Percentiles rank a stretch among this genome's conserved stretches.
Evolutionary conservation across 1,284 basidiomycete species (phyloP).

Genomic region (Cutaneotrichosporon mucoides): DNA sequence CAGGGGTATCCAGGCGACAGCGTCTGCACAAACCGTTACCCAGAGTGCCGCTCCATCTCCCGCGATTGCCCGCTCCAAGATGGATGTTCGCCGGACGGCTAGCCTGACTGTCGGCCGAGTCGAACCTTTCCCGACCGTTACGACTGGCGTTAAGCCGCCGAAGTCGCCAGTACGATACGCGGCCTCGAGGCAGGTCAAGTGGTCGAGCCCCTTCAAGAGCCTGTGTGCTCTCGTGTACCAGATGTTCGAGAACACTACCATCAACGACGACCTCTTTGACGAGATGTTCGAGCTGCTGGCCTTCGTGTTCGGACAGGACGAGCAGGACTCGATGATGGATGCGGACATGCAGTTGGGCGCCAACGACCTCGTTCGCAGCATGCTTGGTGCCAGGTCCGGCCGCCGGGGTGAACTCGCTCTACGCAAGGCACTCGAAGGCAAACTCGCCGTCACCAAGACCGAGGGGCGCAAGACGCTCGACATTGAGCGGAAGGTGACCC

Average conservation of each 20-base stretch:
- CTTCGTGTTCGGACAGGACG: slow-evolving; percentile 37
- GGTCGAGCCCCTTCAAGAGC: slow-evolving; percentile 28
- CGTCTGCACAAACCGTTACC: background rate
- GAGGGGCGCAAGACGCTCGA: slow-evolving; percentile 22
- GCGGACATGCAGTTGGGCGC: slow-evolving; percentile 20
- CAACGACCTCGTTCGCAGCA: slow-evolving; percentile 27
- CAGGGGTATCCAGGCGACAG: background rate
- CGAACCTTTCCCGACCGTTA: slow-evolving; percentile 11
- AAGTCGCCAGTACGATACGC: slow-evolving; percentile 12
- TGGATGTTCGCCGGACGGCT: slow-evolving; percentile 5
- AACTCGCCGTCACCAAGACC: slow-evolving; percentile 13
- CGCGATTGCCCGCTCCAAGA: background rate
- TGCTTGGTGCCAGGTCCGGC: slow-evolving; percentile 35
- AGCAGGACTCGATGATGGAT: slow-evolving; percentile 25
- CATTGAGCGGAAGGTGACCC: slow-evolving; percentile 33
- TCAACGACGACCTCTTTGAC: slow-evolving; percentile 35
- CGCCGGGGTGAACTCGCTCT: slow-evolving; percentile 37
- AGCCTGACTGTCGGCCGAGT: slow-evolving; percentile 18
- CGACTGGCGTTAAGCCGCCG: slow-evolving; percentile 5
- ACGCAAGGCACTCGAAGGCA: slow-evolving; percentile 35
- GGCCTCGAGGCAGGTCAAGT: slow-evolving; percentile 9
- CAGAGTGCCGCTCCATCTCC: background rate
- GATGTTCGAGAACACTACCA: slow-evolving; percentile 27
- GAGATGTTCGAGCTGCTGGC: slow-evolving; percentile 35
- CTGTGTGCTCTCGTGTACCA: slow-evolving; percentile 30